Evolutionary conservation across 306 rosid species (phyloP).

Genomic region (Fragaria vesca): DNA sequence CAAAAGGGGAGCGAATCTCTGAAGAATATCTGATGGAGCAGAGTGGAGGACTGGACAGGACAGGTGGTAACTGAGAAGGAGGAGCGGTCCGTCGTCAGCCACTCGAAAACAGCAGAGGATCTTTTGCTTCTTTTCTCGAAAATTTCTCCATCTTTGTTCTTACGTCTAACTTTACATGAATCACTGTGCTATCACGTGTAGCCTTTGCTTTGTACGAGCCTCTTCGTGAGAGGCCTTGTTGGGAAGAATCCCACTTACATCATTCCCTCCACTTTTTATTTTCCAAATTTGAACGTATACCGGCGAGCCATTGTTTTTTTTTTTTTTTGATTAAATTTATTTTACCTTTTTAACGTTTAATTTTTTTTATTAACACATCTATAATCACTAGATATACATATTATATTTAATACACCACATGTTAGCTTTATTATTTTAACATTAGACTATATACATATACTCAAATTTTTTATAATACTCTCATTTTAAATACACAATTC

Average conservation of each 20-base stretch:
- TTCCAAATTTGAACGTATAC: too few relatives aligned
- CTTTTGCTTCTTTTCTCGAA: not conserved
- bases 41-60: not conserved
- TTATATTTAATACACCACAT: too few relatives aligned
- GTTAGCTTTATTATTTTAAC: too few relatives aligned
- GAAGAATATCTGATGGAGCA: slow-evolving; percentile 9
- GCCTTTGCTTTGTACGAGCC: slow-evolving; percentile 3
- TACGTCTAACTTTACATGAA: not conserved
- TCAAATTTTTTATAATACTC: too few relatives aligned
- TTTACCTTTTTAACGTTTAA: too few relatives aligned
- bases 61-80: not conserved
- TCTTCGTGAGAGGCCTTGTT: not conserved
- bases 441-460: too few relatives aligned
- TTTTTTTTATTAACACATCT: too few relatives aligned
- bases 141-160: not conserved
- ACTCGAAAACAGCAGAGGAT: not conserved
- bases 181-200: slow-evolving; percentile 17
- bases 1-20: slow-evolving; percentile 10
- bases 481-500: too few relatives aligned
- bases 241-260: not conserved
- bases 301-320: too few relatives aligned
- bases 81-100: slow-evolving; percentile 1
- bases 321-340: too few relatives aligned
- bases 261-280: too few relatives aligned
- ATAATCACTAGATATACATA: too few relatives aligned